Conservation (phyloP, 257 asterid species). For the Lycium ferocissimum region DNA sequence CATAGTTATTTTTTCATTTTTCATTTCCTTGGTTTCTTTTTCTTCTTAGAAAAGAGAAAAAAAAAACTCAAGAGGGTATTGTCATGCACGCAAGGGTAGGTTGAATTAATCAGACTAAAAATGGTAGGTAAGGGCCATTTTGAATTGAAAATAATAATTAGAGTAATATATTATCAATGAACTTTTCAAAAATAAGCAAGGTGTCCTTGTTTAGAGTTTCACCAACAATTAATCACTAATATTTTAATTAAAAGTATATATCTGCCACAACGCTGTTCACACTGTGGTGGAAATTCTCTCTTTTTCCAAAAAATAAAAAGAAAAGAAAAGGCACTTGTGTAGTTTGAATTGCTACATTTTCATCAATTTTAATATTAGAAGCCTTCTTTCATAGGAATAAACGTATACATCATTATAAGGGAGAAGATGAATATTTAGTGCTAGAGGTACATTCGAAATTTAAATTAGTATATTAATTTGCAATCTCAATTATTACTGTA, state of each 20-base stretch:
- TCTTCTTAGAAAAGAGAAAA: background rate
- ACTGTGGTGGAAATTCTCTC: background rate
- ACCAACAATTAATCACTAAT: background rate
- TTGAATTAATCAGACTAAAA: background rate
- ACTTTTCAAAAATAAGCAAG: background rate
- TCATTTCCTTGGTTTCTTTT: background rate
- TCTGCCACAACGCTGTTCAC: background rate
- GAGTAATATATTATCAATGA: background rate
- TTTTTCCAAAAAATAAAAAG: background rate
- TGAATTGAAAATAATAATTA: background rate
- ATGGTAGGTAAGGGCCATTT: constrained; percentile 23
- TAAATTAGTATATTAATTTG: no score
- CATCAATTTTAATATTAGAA: background rate
- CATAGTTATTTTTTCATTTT: background rate
- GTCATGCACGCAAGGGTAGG: background rate
- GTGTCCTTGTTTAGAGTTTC: background rate
- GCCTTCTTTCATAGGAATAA: background rate
- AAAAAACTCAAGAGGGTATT: background rate
- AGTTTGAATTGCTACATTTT: background rate
- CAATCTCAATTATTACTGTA: no score
- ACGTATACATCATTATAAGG: background rate
- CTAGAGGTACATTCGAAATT: no score
- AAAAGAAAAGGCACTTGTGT: background rate
- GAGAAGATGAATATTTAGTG: no score
- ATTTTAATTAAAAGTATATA: background rate